Evolutionary conservation across 495 filamentous ascomycete genomes (phyloP).

Genomic region (Penicillium dipodomyicola): DNA sequence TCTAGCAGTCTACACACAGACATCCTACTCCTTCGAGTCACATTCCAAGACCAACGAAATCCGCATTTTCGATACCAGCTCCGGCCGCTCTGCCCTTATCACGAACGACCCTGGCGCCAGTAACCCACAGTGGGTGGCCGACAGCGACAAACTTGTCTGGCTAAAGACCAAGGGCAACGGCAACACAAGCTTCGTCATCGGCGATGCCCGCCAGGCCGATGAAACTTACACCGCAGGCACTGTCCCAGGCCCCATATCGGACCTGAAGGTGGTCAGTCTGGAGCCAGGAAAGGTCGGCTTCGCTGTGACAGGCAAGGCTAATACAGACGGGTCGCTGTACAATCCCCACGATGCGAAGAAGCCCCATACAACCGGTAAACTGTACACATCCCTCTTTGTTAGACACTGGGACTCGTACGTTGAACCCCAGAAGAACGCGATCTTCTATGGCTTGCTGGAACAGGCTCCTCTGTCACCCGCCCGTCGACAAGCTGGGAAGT

Average conservation of each 20-base stretch:
- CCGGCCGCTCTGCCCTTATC: slow-evolving; percentile 63
- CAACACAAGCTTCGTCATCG: slow-evolving; percentile 61
- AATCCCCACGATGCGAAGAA: slow-evolving; percentile 56
- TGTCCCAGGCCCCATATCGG: slow-evolving; percentile 67
- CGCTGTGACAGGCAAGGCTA: slow-evolving; percentile 60
- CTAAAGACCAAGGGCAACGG: slow-evolving; percentile 64
- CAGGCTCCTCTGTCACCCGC: slow-evolving; percentile 40
- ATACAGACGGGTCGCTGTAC: slow-evolving; percentile 54
- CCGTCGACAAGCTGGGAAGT: slow-evolving; percentile 41
- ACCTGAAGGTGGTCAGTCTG: slow-evolving; percentile 67
- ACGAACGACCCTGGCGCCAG: slow-evolving; percentile 61
- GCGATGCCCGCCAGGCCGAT: slow-evolving; percentile 53
- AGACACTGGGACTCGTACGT: slow-evolving; percentile 63
- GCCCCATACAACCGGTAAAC: slow-evolving; percentile 47
- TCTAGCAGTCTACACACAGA: slow-evolving; percentile 67
- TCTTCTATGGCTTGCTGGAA: slow-evolving; percentile 70
- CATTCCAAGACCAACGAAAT: slow-evolving; percentile 76
- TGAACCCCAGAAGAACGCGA: slow-evolving; percentile 61
- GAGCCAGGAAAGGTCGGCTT: slow-evolving; percentile 65
- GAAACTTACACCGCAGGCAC: slow-evolving; percentile 59
- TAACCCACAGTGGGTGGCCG: slow-evolving; percentile 74
- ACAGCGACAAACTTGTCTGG: slow-evolving; percentile 62
- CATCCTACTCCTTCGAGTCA: slow-evolving; percentile 78
- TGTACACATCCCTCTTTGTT: slow-evolving; percentile 58
- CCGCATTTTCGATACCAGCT: slow-evolving; percentile 67